These are phyloP conservation scores for Zasmidium citrigriseum DNA, from an alignment of 2,329 filamentous ascomycete genomes.

Conservation along the genomic window DNA sequence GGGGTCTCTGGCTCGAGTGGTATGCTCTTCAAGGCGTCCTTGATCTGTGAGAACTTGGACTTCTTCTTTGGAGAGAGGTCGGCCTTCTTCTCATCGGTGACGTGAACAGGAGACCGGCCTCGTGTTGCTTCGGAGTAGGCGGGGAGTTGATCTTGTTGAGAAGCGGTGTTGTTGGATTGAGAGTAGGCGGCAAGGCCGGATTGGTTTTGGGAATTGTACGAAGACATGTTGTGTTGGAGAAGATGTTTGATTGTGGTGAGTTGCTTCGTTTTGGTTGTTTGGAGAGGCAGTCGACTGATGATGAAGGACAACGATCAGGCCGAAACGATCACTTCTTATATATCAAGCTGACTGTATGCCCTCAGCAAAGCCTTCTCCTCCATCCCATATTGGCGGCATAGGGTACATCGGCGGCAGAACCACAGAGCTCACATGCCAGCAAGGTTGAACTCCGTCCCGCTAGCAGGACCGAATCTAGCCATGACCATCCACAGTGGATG, in stretches of 20 bases:
- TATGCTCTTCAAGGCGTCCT: not conserved
- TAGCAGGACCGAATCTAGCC: too few relatives aligned
- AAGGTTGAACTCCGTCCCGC: too few relatives aligned
- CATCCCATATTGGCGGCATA: too few relatives aligned
- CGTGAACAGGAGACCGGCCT: not conserved
- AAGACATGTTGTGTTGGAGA: not conserved
- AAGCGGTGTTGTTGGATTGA: not conserved
- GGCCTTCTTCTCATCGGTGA: not conserved
- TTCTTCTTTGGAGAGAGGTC: not conserved
- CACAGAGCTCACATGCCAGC: too few relatives aligned
- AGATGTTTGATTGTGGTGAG: not conserved
- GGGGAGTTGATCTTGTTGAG: not conserved
- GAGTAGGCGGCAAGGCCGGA: not conserved
- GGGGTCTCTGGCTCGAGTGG: not conserved
- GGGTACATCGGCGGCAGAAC: too few relatives aligned
- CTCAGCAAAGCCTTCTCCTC: too few relatives aligned
- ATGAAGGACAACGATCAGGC: too few relatives aligned
- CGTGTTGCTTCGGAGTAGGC: not conserved
- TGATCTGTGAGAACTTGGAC: not conserved
- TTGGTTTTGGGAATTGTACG: not conserved
- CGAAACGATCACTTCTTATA: too few relatives aligned
- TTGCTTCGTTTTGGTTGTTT: not conserved
- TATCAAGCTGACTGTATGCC: too few relatives aligned
- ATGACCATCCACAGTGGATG: too few relatives aligned
- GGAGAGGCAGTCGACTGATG: too few relatives aligned